Conservation (phyloP, 306 rosid species). For the Prunus kanzakura region DNA sequence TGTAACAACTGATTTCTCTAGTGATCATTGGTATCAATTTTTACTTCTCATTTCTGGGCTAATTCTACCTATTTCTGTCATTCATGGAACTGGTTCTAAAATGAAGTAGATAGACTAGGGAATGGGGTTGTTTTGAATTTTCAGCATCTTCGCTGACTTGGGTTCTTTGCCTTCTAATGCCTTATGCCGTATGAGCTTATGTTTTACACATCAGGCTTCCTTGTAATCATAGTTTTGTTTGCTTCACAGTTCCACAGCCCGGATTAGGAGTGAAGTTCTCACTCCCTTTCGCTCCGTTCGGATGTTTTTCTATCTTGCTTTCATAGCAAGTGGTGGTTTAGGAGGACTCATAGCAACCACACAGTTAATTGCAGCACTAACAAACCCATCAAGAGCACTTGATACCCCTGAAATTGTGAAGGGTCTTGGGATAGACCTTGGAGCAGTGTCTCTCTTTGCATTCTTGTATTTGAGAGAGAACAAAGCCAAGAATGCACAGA, state of each 20-base stretch:
- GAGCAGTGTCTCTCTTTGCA: constrained; percentile 74
- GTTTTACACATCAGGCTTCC: constrained; percentile 41
- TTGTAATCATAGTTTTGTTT: constrained; percentile 48
- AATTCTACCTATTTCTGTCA: neutral
- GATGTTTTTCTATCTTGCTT: constrained; percentile 74
- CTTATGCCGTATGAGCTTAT: constrained; percentile 9
- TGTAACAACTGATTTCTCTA: too few species aligned
- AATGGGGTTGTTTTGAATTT: neutral
- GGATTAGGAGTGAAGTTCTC: constrained; percentile 80
- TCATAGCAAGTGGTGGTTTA: constrained; percentile 67
- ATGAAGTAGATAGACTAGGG: neutral
- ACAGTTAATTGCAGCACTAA: constrained; percentile 66
- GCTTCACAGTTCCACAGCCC: constrained; percentile 65
- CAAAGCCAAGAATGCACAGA: constrained; percentile 71
- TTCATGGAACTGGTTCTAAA: neutral
- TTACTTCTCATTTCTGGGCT: neutral
- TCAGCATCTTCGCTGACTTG: neutral
- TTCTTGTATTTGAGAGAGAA: constrained; percentile 73
- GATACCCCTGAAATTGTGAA: constrained; percentile 50
- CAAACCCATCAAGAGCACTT: constrained; percentile 63
- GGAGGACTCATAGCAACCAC: constrained; percentile 74
- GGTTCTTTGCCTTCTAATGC: constrained; percentile 30
- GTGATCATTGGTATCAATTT: neutral
- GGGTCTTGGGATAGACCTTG: constrained; percentile 79
- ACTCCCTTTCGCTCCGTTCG: constrained; percentile 81